Base-by-base conservation (phyloP, 23 red algal species). In the Gracilariopsis chorda region DNA sequence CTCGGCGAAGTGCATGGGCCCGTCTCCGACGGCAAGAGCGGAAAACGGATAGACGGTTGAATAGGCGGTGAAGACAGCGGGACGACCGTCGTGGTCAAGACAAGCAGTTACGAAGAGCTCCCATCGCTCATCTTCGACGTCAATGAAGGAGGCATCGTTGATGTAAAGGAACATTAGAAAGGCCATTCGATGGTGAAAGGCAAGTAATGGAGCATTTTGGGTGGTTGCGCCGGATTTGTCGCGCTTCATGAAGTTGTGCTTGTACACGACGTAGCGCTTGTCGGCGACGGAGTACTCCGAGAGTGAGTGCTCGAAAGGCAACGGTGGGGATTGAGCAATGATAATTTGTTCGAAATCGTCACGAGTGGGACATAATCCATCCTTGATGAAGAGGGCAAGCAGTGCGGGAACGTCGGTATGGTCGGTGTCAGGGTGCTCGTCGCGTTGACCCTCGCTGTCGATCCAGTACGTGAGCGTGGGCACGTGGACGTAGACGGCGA, bases 41-140 rank as follows among this genome's bases (percentile, higher is more conserved):
- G 85, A 72, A 77, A 94, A 94, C 68, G 83, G 83, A 45, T 94
- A 94, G 24, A 82, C 63, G n/a, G 92, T 94, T 37, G 92, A 83
- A 35, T 94, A 94, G 16, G 53, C 92, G 2, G 88, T 68, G 65
- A 94, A 76, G 21, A 55, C 36, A 42, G 35, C 27, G 30, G 92
- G 60, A 5, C 20, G 23, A n/a, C n/a, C n/a, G 35, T 42, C 83
- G 28, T 94, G 49, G 3, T 57, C 62, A 24, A 71, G 42, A 32
- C 72, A 37, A n/a, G 53, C 53, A 23, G 77, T 80, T 4, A 83
- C 78, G 42, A 89, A 94, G 11, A 88, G 16, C 44, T 88, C 83
- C 92, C 92, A 94, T 23, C 85, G 73, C 44, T 65, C 82, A 53
- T 94, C 92, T 7, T 74, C 67, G 43, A 78, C 82, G 45, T 94